A percentile compares a stretch with the other conserved stretches of the same genome.
Conservation (phyloP, 2,329 filamentous ascomycete species). For the Monosporascus cannonballus region DNA sequence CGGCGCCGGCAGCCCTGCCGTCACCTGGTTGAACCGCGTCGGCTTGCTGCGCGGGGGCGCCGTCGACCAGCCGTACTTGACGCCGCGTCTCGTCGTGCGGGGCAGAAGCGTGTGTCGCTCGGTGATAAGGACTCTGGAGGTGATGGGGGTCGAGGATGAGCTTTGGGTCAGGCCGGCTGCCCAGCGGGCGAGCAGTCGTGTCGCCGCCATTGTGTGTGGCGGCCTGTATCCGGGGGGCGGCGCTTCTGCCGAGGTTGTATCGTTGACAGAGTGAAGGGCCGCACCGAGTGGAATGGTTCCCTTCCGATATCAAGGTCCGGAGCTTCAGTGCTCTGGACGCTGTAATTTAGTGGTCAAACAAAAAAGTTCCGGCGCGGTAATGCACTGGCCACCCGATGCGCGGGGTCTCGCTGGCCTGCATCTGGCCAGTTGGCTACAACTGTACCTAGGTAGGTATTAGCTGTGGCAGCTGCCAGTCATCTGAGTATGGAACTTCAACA, state of each 20-base stretch:
- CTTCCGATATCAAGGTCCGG: not conserved
- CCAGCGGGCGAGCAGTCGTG: slow-evolving; percentile 39
- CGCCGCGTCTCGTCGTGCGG: slow-evolving; percentile 39
- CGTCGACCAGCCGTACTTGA: slow-evolving; percentile 58
- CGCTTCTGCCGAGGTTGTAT: not conserved
- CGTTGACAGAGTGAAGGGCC: not conserved
- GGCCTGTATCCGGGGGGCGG: not conserved
- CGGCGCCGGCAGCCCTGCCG: slow-evolving; percentile 48
- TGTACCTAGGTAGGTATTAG: too few relatives aligned
- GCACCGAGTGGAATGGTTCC: not conserved
- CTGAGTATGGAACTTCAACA: too few relatives aligned
- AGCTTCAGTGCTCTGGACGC: not conserved
- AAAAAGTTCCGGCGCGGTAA: not conserved
- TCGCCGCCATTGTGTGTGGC: slow-evolving; percentile 38
- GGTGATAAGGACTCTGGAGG: slow-evolving; percentile 25
- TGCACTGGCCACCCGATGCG: too few relatives aligned
- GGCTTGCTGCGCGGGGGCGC: slow-evolving; percentile 45
- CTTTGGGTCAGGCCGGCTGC: slow-evolving; percentile 29
- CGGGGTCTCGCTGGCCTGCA: too few relatives aligned
- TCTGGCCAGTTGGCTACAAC: too few relatives aligned
- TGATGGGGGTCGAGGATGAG: slow-evolving; percentile 19
- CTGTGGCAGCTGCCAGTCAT: too few relatives aligned
- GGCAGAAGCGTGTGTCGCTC: slow-evolving; percentile 35
- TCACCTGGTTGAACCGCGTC: slow-evolving; percentile 54
- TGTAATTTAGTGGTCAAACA: not conserved